Evolutionary conservation across 2,329 filamentous ascomycete genomes (phyloP).

Genomic region (Arthrobotrys conoides): DNA sequence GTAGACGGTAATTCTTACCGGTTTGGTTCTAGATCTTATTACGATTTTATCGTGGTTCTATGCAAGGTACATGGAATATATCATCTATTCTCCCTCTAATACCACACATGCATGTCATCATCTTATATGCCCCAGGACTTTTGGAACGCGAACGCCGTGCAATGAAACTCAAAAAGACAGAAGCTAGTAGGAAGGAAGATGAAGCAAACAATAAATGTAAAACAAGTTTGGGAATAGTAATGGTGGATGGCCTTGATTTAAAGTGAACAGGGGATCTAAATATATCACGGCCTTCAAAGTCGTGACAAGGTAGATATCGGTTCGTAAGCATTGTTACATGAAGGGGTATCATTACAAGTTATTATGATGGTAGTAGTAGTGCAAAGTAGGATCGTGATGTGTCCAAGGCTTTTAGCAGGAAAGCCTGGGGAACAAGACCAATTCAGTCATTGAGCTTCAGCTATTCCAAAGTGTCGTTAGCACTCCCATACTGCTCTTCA

Average conservation of each 20-base stretch:
- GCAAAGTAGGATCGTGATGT: background rate
- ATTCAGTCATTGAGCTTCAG: background rate
- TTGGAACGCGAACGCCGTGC: slow-evolving; percentile 30
- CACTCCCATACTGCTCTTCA: slow-evolving; percentile 55
- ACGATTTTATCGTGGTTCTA: slow-evolving; percentile 1
- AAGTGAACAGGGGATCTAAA: background rate
- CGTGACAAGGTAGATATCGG: background rate
- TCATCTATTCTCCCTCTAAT: slow-evolving; percentile 4
- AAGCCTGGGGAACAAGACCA: background rate
- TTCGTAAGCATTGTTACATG: slow-evolving; percentile 12
- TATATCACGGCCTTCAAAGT: background rate
- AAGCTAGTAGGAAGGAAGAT: background rate
- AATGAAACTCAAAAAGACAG: slow-evolving; percentile 11
- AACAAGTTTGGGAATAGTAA: background rate
- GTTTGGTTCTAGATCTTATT: slow-evolving; percentile 4
- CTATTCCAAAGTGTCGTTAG: slow-evolving; percentile 41
- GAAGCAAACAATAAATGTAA: background rate
- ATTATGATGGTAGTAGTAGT: background rate
- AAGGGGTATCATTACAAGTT: slow-evolving; percentile 32
- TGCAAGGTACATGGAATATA: slow-evolving; percentile 17
- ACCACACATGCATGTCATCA: slow-evolving; percentile 14
- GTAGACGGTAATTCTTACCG: slow-evolving; percentile 23
- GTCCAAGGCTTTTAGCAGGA: background rate
- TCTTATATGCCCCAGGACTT: slow-evolving; percentile 19
- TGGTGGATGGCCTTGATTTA: background rate